A percentile compares a stretch with the other conserved stretches of the same genome.
Evolutionary conservation across 257 asterid genomes (phyloP).

Genomic region (Solanum paucissectum): DNA sequence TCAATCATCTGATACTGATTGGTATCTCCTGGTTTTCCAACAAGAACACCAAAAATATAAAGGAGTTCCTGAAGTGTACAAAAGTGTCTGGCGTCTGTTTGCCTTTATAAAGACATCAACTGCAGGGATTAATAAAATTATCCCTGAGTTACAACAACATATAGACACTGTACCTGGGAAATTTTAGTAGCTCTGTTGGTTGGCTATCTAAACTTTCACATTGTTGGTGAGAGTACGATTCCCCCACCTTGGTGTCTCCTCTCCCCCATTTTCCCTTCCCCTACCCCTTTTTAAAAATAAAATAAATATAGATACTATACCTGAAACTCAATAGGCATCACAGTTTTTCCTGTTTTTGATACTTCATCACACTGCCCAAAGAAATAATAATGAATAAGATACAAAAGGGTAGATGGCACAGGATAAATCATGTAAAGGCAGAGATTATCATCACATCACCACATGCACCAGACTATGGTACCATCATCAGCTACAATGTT

Average conservation of each 20-base stretch:
- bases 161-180: conserved; percentile 25
- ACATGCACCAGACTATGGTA: not conserved
- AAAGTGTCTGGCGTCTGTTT: not conserved
- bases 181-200: not conserved
- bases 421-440: not conserved
- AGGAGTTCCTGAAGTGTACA: not conserved
- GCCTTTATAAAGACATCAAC: not conserved
- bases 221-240: not conserved
- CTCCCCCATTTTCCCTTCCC: not conserved
- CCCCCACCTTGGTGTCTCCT: not conserved
- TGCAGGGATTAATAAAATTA: not conserved
- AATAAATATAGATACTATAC: conserved; percentile 19
- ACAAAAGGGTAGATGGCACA: not conserved
- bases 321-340: conserved; percentile 50
- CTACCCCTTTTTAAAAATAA: not conserved
- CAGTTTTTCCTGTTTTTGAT: conserved; percentile 42
- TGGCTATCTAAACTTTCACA: not conserved
- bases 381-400: not conserved
- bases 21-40: not conserved
- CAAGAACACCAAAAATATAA: not conserved
- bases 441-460: not conserved
- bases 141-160: not conserved
- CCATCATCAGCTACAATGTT: not conserved
- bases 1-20: not conserved
- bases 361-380: conserved; percentile 55